Evolutionary conservation across 2,329 filamentous ascomycete genomes (phyloP), one percentile per base, ranked within the genome.

Genomic region (Trichoderma atrobrunneum): DNA sequence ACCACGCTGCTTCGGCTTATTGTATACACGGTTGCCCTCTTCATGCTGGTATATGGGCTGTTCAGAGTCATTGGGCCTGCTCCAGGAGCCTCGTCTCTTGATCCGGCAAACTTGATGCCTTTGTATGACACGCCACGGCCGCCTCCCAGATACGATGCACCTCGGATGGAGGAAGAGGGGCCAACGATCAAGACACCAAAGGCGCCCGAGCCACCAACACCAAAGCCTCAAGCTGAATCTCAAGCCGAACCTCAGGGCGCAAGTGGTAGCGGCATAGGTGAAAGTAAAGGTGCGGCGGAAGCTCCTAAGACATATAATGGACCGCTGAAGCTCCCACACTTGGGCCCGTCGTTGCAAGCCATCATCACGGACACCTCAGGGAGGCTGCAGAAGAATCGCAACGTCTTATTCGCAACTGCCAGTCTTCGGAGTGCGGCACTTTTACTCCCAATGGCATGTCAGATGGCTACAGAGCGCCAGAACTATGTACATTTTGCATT

Each of bases 401-500:
- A 94, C 77, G 87, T 97, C 18, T 81, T 98, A 3, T 97, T 97
- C 79, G 91, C 91, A 5, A 90, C 92, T 4, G 91, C 93, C 0
- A 94, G 87, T 73, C 82, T 97, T 65, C 88, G 88, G 79, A 96
- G 93, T 78, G 89, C 90, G 18, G 87, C 93, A 0, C 87, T 88
- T 36, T 80, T 98, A 68, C 83, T 97, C 36, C 94, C 94, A 0
- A 85, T 97, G 78, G 93, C 95, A 7, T 98, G 96, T 80, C 89
- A 93, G 76, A 98, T 98, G 95, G 91, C 90, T 7, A 80, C 81
- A 26, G 87, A 90, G 80, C 86, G 88, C 71, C 85, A 87, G 72
- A 97, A 90, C 77, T 87, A 90, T 74, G 94, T 98, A 10, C 95
- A 98, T 79, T 91, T 97, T 78, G 91, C 89, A 0, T 82, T 98